These are phyloP conservation scores for Suhomyces kunorum DNA, from an alignment of 1,139 yeast species.

Conservation along the genomic window DNA sequence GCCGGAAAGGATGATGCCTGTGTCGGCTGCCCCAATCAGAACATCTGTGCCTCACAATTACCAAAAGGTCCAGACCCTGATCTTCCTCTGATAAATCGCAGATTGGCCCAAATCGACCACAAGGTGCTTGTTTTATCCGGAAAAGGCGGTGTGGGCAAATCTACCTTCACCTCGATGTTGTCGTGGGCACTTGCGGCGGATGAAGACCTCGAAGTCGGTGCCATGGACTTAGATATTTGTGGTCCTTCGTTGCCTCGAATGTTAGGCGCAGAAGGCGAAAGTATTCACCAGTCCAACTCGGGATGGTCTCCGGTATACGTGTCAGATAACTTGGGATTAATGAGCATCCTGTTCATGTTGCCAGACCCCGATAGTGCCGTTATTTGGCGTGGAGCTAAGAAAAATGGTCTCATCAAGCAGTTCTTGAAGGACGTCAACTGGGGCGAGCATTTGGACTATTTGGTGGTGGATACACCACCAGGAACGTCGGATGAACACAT, in stretches of 20 bases:
- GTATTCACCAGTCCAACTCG: slow-evolving; percentile 81
- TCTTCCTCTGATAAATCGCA: slow-evolving; percentile 69
- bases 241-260: slow-evolving; percentile 96
- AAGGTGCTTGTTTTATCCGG: slow-evolving; percentile 88
- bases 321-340: slow-evolving; percentile 89
- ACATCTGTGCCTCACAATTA: slow-evolving; percentile 74
- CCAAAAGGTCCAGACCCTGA: slow-evolving; percentile 98
- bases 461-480: slow-evolving; percentile 96
- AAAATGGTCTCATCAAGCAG: slow-evolving; percentile 89
- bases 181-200: slow-evolving; percentile 96
- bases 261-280: slow-evolving; percentile 89
- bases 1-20: slow-evolving; percentile 97
- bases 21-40: slow-evolving; percentile 90
- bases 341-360: slow-evolving; percentile 94
- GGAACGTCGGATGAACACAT: slow-evolving; percentile 98
- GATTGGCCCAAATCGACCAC: slow-evolving; percentile 70
- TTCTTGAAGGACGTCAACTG: slow-evolving; percentile 94
- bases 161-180: slow-evolving; percentile 91
- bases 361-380: slow-evolving; percentile 94
- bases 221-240: slow-evolving; percentile 96
- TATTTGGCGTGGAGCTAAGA: slow-evolving; percentile 96
- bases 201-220: slow-evolving; percentile 84
- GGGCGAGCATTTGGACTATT: slow-evolving; percentile 83
- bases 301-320: slow-evolving; percentile 99
- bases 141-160: slow-evolving; percentile 98